Evolutionary conservation across 805 yeast genomes (phyloP), one percentile per base, ranked within the genome.

Genomic region (Debaryomyces maramus): DNA sequence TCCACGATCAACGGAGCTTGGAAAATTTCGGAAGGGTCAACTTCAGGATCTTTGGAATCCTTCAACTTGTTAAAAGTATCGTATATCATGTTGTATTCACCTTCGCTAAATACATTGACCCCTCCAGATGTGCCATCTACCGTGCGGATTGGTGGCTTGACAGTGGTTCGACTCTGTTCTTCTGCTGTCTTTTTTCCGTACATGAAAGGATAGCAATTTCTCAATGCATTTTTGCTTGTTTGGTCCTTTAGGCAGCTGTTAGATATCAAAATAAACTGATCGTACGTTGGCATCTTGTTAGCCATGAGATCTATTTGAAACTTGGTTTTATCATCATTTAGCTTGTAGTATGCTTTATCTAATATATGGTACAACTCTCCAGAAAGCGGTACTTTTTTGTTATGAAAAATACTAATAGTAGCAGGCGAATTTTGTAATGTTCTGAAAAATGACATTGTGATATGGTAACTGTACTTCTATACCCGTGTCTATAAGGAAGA

Each of bases 1-100:
- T 70, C 75, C 24, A 69, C 61, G n/a, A 70, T 57, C 48, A 70
- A 62, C 0, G 75, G 75, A 2, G 73, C 65, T 36, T 45, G 44
- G 52, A 70, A 70, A 8, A 70, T 53, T 23, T 63, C 61, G 14
- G 59, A 47, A 4, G 72, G 63, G 38, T 56, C 56, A 27, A 57
- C 51, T 5, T 56, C 60, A 4, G 48, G 52, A 17, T 58, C 58
- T 7, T 52, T 50, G 14, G 54, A 51, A 30, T 46, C 52, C 18
- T 58, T 51, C 18, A 58, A 52, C 22, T 43, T 44, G 16, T 55
- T 50, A 48, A 67, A 70, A 1, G 70, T 66, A 41, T 69, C 72
- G 39, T 58, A 57, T 26, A 70, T 63, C 50, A 64, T 54, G 24
- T 51, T 49, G 53, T 70, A 70, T 43, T 70, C 75, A 26, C 61